Percentiles rank a stretch among this genome's conserved stretches.
Evolutionary conservation across 2,329 filamentous ascomycete genomes (phyloP).

Genomic region (Fusarium sp.): DNA sequence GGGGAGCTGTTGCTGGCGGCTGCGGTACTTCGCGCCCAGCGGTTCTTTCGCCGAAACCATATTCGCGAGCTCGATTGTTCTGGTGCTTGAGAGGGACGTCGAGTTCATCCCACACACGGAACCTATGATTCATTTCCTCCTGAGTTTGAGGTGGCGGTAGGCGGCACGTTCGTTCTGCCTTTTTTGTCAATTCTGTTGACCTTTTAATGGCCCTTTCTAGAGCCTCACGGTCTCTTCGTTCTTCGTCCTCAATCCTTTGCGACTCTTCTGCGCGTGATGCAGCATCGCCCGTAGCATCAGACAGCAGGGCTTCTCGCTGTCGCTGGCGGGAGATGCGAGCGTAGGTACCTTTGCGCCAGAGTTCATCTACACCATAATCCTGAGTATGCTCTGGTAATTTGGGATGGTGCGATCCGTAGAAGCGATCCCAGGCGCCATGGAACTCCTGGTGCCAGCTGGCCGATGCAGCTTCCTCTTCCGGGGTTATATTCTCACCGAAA

Average conservation of each 20-base stretch:
- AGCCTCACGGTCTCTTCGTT: not conserved
- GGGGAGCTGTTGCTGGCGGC: not conserved
- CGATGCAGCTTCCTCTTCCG: not conserved
- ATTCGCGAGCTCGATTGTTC: not conserved
- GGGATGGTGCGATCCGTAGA: not conserved
- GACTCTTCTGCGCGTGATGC: not conserved
- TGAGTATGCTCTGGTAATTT: rapidly evolving
- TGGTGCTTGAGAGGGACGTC: too few species aligned
- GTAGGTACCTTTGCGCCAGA: not conserved
- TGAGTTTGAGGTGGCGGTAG: not conserved
- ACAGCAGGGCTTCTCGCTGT: not conserved
- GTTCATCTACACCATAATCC: not conserved
- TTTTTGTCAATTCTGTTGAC: not conserved
- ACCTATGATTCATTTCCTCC: not conserved
- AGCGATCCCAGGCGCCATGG: not conserved
- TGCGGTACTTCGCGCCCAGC: rapidly evolving
- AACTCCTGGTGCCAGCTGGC: not conserved
- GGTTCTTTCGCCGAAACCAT: not conserved
- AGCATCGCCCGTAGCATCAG: not conserved
- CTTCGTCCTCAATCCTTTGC: not conserved
- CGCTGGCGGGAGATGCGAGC: not conserved
- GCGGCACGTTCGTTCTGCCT: not conserved
- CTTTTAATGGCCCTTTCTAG: not conserved
- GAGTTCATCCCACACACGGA: not conserved
- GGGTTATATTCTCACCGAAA: not conserved